These are phyloP conservation scores for Dimocarpus longan DNA, from an alignment of 345 rosid genomes.

Conservation along the genomic window DNA sequence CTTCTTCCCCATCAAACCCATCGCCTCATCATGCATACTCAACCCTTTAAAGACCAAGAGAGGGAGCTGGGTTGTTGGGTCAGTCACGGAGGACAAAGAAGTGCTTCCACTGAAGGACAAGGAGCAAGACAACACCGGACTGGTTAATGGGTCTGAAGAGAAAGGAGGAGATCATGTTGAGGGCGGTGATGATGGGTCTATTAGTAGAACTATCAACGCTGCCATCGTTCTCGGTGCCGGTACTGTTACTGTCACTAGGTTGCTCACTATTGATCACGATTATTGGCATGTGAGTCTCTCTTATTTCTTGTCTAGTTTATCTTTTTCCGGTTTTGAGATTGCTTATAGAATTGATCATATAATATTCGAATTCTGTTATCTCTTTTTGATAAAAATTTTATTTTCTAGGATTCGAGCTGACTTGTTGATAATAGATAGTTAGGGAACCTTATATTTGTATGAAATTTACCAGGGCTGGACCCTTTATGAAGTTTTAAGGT, in stretches of 20 bases:
- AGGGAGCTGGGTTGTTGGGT: slow-evolving; percentile 42
- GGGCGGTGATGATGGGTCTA: slow-evolving; percentile 39
- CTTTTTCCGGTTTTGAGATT: slow-evolving; percentile 1
- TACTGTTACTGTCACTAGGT: slow-evolving; percentile 68
- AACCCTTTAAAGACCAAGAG: slow-evolving; percentile 22
- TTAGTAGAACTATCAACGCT: slow-evolving; percentile 68
- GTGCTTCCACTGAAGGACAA: slow-evolving; percentile 36
- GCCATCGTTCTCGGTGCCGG: slow-evolving; percentile 81
- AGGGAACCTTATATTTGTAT: background rate
- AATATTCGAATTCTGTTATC: background rate
- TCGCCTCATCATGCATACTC: background rate
- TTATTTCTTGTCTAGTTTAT: background rate
- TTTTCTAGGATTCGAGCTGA: background rate
- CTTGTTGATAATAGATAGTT: slow-evolving; percentile 7
- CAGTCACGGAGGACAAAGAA: slow-evolving; percentile 60
- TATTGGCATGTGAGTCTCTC: slow-evolving; percentile 88
- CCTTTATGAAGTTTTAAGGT: slow-evolving; percentile 75
- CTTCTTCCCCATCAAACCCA: slow-evolving; percentile 16
- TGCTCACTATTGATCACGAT: slow-evolving; percentile 84
- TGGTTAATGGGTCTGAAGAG: slow-evolving; percentile 29
- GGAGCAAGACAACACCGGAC: slow-evolving; percentile 21
- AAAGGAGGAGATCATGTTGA: slow-evolving; percentile 23
- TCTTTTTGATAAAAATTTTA: background rate
- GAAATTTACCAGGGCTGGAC: slow-evolving; percentile 81
- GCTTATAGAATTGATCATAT: slow-evolving; percentile 1